Evolutionary conservation across 331 rosid genomes (phyloP), one percentile per base, ranked within the genome.

Genomic region (Spiraea crenata): DNA sequence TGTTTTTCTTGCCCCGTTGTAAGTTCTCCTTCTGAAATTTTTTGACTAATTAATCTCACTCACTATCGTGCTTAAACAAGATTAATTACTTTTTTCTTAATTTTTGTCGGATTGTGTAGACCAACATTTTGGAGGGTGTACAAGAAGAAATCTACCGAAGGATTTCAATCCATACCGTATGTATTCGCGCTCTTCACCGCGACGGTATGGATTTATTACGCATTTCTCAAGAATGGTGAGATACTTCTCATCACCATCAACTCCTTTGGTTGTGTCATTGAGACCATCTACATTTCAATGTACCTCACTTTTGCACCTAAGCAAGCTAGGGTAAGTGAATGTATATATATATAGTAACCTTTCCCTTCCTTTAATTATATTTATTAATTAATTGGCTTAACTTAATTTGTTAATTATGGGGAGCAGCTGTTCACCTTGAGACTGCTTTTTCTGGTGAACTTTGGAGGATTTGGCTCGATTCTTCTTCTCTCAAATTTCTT

Each of bases 161-260:
- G 92, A 37, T 93, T 82, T 72, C 97, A 91, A 38, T 81, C 99
- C 56, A 77, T 89, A 49, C 97, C 99, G 0, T 95, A 95, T 48
- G 90, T 95, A 69, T 89, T 88, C 7, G 88, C 99, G 63, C 85
- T 95, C 16, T 91, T 95, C 76, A 89, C 89, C 74, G 88, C 95
- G 57, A 95, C 81, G 89, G 81, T 95, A 71, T 95, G 99, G 99
- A 73, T 95, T 0, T 91, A 89, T 76, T 95, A 95, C 20, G 99
- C 99, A 1, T 82, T 78, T 9, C 75, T 87, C 31, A 95, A 95
- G 77, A 59, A 83, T 1, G 81, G 85, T 5, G 95, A 85, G 74
- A 70, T 82, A 5, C 97, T 95, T 42, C 84, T 95, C 15, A 79
- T 91, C 76, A 95, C 97, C 52, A 87, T 91, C 75, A 95, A 95